Conservation (phyloP, 108 stramenopile species). For the Ochromonas danica region DNA sequence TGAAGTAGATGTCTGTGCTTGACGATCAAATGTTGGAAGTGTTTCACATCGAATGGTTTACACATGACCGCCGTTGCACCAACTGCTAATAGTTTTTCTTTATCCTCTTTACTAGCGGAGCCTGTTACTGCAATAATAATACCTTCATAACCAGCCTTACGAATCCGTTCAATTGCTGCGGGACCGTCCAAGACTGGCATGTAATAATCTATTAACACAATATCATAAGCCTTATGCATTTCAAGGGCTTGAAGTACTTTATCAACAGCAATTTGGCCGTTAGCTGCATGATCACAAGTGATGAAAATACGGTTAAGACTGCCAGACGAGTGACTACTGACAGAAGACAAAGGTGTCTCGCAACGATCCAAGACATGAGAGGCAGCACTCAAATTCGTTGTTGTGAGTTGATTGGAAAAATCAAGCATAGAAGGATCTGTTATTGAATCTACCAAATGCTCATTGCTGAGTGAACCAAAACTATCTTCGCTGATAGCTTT, state of each 20-base stretch:
- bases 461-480: no score
- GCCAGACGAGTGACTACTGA: no score
- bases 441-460: no score
- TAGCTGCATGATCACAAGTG: not conserved
- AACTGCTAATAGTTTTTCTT: not conserved
- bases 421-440: no score
- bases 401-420: no score
- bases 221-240: not conserved
- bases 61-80: not conserved
- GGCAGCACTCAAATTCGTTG: no score
- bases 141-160: not conserved
- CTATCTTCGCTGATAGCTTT: not conserved
- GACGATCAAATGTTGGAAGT: not conserved
- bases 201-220: not conserved
- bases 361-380: no score
- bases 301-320: no score
- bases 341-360: no score
- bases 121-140: slow-evolving; percentile 2
- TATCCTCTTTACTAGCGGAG: not conserved
- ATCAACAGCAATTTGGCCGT: not conserved
- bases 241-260: not conserved
- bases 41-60: not conserved
- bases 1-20: no score
- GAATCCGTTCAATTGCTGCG: not conserved
- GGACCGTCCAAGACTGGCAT: slow-evolving; percentile 18